Evolutionary conservation across 179 eudicot genomes (phyloP).

Genomic region (Pouteria campechiana): DNA sequence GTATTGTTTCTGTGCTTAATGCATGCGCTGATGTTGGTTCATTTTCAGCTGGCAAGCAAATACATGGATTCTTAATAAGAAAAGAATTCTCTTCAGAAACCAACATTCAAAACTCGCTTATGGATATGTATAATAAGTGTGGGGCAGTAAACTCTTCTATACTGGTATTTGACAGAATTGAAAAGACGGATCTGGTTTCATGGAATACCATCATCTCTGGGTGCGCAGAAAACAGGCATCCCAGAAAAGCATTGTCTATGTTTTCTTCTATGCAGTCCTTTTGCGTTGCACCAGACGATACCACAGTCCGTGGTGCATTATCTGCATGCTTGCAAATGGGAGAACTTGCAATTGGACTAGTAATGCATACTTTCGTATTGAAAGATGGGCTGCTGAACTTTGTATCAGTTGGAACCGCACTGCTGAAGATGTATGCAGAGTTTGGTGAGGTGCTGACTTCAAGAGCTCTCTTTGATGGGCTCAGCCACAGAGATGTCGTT

Average conservation of each 20-base stretch:
- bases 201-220: constrained; percentile 58
- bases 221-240: constrained; percentile 24
- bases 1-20: constrained; percentile 38
- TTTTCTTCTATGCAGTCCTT: constrained; percentile 16
- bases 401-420: constrained; percentile 34
- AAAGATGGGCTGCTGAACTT: constrained; percentile 29
- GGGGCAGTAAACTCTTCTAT: constrained; percentile 20
- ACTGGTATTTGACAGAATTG: constrained; percentile 13
- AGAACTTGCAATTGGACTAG: constrained; percentile 20
- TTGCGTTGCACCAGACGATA: constrained; percentile 26
- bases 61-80: constrained; percentile 38
- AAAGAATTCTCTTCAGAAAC: constrained; percentile 11
- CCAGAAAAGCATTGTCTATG: constrained; percentile 22
- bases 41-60: constrained; percentile 35
- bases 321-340: constrained; percentile 22
- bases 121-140: constrained; percentile 65
- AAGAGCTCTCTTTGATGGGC: constrained; percentile 26
- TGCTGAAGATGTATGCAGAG: constrained; percentile 50
- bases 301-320: constrained; percentile 25
- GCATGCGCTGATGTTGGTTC: constrained; percentile 47
- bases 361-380: constrained; percentile 29
- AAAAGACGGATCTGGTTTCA: constrained; percentile 30
- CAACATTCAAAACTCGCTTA: constrained; percentile 43
- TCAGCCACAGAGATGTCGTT: constrained; percentile 38
- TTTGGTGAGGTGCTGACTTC: constrained; percentile 28